phyloP scores from a whole-genome alignment of 1,139 yeast genomes.

The Protomyces inouyei region DNA sequence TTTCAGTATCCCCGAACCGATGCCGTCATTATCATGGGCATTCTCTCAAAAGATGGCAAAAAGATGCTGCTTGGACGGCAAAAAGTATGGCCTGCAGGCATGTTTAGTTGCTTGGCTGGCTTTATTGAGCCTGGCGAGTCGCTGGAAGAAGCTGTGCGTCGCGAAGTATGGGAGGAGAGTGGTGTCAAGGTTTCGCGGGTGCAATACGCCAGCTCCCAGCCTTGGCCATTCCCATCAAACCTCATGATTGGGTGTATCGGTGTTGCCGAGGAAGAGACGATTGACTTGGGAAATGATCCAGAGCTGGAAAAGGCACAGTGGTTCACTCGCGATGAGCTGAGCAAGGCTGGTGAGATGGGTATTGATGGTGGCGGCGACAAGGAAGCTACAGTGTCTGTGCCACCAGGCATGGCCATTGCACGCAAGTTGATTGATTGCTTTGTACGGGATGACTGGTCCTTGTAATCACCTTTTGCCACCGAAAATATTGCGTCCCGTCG shows the following conservation, averaged over 20 bases:
- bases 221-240: conserved; percentile 95
- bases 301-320: conserved; percentile 49
- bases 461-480: neutral
- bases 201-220: conserved; percentile 65
- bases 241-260: conserved; percentile 91
- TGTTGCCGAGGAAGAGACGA: conserved; percentile 50
- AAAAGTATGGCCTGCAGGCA: conserved; percentile 51
- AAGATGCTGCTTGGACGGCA: conserved; percentile 69
- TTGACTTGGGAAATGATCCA: conserved; percentile 73
- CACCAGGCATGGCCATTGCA: conserved; percentile 52
- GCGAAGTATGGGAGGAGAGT: conserved; percentile 95
- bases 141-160: conserved; percentile 75
- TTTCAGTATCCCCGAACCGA: conserved; percentile 87
- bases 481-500: conserved; percentile 8
- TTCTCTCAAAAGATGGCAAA: conserved; percentile 56
- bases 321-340: conserved; percentile 49
- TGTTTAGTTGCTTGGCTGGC: conserved; percentile 88
- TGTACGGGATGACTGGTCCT: conserved; percentile 21
- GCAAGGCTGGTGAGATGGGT: conserved; percentile 53
- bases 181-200: conserved; percentile 67
- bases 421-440: conserved; percentile 39
- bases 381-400: conserved; percentile 38
- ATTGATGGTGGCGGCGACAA: conserved; percentile 37
- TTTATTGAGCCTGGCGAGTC: conserved; percentile 94
- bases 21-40: conserved; percentile 76